These are phyloP conservation scores for Sclerotinia glacialis DNA, from an alignment of 2,329 filamentous ascomycete genomes.

Conservation along the genomic window DNA sequence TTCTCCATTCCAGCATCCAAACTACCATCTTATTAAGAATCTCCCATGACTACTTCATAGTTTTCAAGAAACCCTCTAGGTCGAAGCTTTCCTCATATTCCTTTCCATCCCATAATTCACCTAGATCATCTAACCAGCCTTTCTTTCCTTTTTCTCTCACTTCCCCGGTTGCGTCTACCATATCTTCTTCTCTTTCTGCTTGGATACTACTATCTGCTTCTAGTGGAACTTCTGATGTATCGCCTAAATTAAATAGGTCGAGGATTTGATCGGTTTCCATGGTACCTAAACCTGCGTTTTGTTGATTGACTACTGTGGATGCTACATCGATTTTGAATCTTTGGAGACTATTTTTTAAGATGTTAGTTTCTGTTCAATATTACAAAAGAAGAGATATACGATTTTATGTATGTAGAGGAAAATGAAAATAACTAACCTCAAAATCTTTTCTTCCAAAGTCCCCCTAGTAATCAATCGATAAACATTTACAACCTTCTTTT, in stretches of 20 bases:
- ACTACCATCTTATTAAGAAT: not conserved
- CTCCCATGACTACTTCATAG: slow-evolving; percentile 55
- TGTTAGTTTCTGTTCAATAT: not conserved
- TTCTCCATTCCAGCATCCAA: not conserved
- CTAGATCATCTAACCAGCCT: slow-evolving; percentile 90
- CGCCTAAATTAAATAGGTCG: slow-evolving; percentile 89
- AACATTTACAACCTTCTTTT: slow-evolving; percentile 99
- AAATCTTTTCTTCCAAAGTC: slow-evolving; percentile 96
- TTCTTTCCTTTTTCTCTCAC: slow-evolving; percentile 95
- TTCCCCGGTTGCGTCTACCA: slow-evolving; percentile 91
- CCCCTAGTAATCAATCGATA: slow-evolving; percentile 95
- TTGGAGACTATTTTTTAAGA: slow-evolving; percentile 64
- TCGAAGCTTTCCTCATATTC: slow-evolving; percentile 99
- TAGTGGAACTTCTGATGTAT: slow-evolving; percentile 68
- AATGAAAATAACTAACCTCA: slow-evolving; percentile 56
- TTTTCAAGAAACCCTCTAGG: slow-evolving; percentile 90
- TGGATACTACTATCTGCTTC: slow-evolving; percentile 51
- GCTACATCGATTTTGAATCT: slow-evolving; percentile 99
- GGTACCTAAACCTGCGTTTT: slow-evolving; percentile 84
- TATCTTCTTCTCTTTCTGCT: slow-evolving; percentile 71
- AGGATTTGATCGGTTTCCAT: slow-evolving; percentile 99
- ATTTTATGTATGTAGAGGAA: not conserved
- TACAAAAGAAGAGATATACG: not conserved
- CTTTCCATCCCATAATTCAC: slow-evolving; percentile 94
- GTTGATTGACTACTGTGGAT: slow-evolving; percentile 96